phyloP scores from a whole-genome alignment of 352 stramenopile species.

The Peronosclerospora sorghi region DNA sequence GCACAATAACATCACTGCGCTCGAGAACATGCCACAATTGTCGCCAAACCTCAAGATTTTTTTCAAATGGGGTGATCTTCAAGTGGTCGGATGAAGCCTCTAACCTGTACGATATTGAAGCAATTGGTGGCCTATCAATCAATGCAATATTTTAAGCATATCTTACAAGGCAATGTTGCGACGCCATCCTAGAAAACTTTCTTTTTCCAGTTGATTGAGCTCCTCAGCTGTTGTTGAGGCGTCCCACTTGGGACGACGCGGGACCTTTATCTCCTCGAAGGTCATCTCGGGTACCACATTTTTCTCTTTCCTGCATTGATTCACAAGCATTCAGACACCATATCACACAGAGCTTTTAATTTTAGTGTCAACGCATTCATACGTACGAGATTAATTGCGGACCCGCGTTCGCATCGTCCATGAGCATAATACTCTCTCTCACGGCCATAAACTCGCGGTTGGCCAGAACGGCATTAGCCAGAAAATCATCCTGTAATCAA shows the following conservation, averaged over 20 bases:
- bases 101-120: slow-evolving; percentile 25
- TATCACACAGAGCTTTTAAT: not conserved
- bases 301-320: slow-evolving; percentile 30
- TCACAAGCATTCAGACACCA: not conserved
- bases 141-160: not conserved
- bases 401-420: slow-evolving; percentile 46
- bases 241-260: slow-evolving; percentile 92
- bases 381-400: slow-evolving; percentile 61
- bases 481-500: slow-evolving; percentile 80
- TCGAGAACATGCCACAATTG: slow-evolving; percentile 99
- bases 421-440: slow-evolving; percentile 79
- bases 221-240: slow-evolving; percentile 91
- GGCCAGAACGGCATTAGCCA: slow-evolving; percentile 85
- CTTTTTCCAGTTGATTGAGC: slow-evolving; percentile 92
- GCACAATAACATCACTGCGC: slow-evolving; percentile 93
- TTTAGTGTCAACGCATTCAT: not conserved
- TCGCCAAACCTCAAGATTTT: slow-evolving; percentile 99
- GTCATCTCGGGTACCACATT: slow-evolving; percentile 67
- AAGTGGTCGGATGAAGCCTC: slow-evolving; percentile 66
- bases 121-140: slow-evolving; percentile 6
- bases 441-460: slow-evolving; percentile 88
- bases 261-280: slow-evolving; percentile 94
- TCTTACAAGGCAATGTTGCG: slow-evolving; percentile 88
- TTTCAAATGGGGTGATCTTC: slow-evolving; percentile 98
- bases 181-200: slow-evolving; percentile 97